Base-by-base conservation (phyloP, 306 rosid genomes). In the Trichosanthes cucumerina region DNA sequence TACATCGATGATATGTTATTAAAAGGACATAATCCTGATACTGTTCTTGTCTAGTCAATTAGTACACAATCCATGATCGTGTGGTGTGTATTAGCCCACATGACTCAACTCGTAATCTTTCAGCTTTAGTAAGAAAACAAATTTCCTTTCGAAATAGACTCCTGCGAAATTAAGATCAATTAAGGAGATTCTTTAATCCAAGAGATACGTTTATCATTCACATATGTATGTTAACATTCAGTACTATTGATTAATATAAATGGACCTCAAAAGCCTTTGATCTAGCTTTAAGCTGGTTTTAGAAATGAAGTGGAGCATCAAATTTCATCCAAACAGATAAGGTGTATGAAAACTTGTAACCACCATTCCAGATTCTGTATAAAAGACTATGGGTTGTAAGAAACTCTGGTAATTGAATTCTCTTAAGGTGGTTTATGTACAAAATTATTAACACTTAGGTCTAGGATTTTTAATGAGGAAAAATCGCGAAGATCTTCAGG, bases 401-500 rank as follows among this genome's bases (percentile, higher is more conserved):
- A 47, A 28, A 69, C 16, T 9, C 5, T 9, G 80, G 80, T 63
- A 63, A 4, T 0, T 33, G 26, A 82, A 75, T 50, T 47, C n/a
- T 72, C 18, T 49, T 59, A n/a, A 80, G 79, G 5, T 41, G 71
- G 7, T 3, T 54, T 23, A 80, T 70, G 56, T 4, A 66, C 57
- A 28, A 81, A 81, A 14, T 31, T 26, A 68, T 77, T 81, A 33
- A 62, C 81, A 44, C 81, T 77, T 16, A 77, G 73, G 34, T 81
- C 65, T 7, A 81, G 49, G 4, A 0, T 2, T 64, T 57, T 38
- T 56, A 81, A 66, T 9, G 36, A 52, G 34, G 80, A 66, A 36
- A 81, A 28, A 59, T 2, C 5, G n/a, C 66, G 49, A 41, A 81
- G 33, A 9, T 76, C 80, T 8, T 71, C 33, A 4, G 72, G 82